These are phyloP conservation scores for Pyrus hybrid DNA, from an alignment of 331 rosid genomes.

Conservation along the genomic window DNA sequence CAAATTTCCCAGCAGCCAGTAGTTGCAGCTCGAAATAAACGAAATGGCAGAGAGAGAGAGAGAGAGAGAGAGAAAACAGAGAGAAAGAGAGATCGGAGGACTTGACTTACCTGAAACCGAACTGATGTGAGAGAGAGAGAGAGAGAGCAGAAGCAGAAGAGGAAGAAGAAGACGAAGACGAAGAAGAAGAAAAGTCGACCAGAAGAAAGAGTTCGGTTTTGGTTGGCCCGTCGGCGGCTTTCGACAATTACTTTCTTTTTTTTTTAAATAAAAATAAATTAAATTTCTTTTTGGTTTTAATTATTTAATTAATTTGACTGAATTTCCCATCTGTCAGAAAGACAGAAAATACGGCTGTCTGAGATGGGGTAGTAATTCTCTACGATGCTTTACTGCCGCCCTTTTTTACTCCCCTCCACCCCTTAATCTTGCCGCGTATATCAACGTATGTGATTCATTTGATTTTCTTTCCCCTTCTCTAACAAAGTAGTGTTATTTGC, in stretches of 20 bases:
- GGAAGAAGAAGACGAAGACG: too few species aligned
- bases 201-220: constrained; percentile 46
- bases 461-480: neutral
- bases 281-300: neutral
- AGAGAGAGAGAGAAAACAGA: too few species aligned
- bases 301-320: neutral
- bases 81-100: constrained; percentile 28
- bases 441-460: neutral
- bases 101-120: constrained; percentile 27
- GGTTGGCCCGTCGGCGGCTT: constrained; percentile 94
- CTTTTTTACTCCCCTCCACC: neutral
- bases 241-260: constrained; percentile 3
- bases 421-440: constrained; percentile 9
- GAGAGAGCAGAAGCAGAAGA: neutral
- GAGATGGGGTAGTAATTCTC: neutral
- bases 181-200: constrained; percentile 33
- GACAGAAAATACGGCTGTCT: constrained; percentile 36
- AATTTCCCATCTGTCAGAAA: constrained; percentile 12
- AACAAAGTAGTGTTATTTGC: fast-evolving
- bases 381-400: neutral
- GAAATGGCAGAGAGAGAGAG: neutral
- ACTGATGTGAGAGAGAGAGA: constrained; percentile 25
- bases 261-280: neutral
- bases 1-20: neutral
- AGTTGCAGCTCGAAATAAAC: neutral